Base-by-base conservation (phyloP, 345 rosid genomes). In the Turnera subulata region DNA sequence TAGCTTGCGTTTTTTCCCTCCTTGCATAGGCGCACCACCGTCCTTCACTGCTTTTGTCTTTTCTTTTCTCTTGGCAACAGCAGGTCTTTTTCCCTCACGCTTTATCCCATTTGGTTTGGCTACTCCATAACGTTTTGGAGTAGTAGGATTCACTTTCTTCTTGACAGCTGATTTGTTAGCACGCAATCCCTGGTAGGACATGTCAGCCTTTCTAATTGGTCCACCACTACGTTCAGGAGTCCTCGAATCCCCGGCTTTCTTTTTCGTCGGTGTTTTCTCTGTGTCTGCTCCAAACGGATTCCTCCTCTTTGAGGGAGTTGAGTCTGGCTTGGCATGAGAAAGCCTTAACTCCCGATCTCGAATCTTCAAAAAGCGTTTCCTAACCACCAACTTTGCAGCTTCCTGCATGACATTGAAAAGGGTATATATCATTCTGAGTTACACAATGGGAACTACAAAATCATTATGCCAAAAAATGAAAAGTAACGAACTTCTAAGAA, bases 1-100 rank as follows among this genome's bases (percentile, higher is more conserved):
- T 16, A 72, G 63, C 82, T 90, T 94, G 62, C 95, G 85, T 73
- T 90, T 94, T 53, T 61, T 56, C 17, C 84, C 92, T 10, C 69
- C 75, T 57, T 70, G 82, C 33, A 67, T 76, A 2, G 63, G 8
- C 42, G 73, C 72, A 50, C 77, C 81, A 14, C 69, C 81, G 5
- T 78, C 74, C 55, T 66, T 68, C 21, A 58, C 61, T 1, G 55
- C 73, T 0, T 60, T 79, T 11, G 75, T 82, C 68, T 74, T 89
- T 5, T 78, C 82, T 73, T 84, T 94, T 72, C 99, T 83, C 26
- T 85, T 83, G 1, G 91, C 91, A 63, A 94, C 99, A 10, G 95
- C 63, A 19, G 95, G 95, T 61, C 97, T 82, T 68, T 90, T 94
- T 46, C 63, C 71, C 46, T 4, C 29, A 5, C 76, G 66, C 29